Conservation (phyloP, 768 basidiomycete species). For the Xerocomellus intermedius region DNA sequence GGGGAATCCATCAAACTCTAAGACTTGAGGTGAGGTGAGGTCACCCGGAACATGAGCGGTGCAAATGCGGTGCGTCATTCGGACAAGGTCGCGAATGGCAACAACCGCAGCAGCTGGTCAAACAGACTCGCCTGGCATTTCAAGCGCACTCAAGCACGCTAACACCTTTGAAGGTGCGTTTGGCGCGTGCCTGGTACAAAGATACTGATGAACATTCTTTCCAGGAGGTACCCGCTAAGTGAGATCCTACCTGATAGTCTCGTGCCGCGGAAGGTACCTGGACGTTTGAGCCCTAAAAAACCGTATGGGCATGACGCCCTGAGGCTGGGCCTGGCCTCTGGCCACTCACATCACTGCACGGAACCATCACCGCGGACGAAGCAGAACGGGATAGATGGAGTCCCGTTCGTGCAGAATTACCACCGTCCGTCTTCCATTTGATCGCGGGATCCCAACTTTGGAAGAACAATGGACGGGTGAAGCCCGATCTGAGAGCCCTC, state of each 20-base stretch:
- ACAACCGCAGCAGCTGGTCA: neutral
- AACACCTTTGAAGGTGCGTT: neutral
- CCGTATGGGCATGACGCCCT: neutral
- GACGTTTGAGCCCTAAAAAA: neutral
- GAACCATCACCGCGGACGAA: slow-evolving; percentile 22
- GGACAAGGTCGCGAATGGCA: neutral
- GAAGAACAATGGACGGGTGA: slow-evolving; percentile 7
- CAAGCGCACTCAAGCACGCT: neutral
- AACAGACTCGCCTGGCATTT: neutral
- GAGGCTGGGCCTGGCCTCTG: neutral
- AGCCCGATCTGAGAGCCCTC: slow-evolving; percentile 3
- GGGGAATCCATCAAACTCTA: neutral
- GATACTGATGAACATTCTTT: neutral
- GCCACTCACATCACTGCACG: neutral
- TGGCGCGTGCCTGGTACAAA: neutral
- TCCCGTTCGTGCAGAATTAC: neutral
- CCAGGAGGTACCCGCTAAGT: neutral
- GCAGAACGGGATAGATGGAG: neutral
- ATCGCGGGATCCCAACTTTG: slow-evolving; percentile 11
- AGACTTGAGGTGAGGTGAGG: slow-evolving; percentile 3
- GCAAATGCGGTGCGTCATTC: slow-evolving; percentile 1
- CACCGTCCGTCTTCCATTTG: slow-evolving; percentile 16
- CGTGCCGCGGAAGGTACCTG: slow-evolving; percentile 7
- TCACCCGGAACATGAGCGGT: slow-evolving; percentile 13
- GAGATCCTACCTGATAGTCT: neutral